A percentile compares a stretch with the other conserved stretches of the same genome.
phyloP scores from a whole-genome alignment of 768 basidiomycete genomes.

The Amanita rubescens region DNA sequence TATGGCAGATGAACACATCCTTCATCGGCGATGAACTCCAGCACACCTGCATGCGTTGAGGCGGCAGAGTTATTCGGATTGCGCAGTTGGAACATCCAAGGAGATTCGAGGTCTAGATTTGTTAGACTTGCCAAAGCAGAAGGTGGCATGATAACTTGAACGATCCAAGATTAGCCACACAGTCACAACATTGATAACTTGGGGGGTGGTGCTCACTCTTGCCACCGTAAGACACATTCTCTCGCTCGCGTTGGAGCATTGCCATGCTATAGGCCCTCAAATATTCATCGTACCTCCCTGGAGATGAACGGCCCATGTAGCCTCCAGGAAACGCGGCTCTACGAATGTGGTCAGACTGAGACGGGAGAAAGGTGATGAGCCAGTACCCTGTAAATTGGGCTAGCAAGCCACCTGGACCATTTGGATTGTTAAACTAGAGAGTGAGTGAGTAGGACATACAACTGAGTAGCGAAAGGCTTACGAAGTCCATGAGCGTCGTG shows the following conservation, averaged over 20 bases:
- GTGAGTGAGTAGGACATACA: constrained; percentile 6
- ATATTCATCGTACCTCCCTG: constrained; percentile 85
- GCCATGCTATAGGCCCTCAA: constrained; percentile 93
- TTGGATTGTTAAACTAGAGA: constrained; percentile 33
- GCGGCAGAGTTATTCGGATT: constrained; percentile 82
- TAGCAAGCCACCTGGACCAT: constrained; percentile 55
- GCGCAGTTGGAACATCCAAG: constrained; percentile 95
- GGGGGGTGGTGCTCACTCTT: constrained; percentile 66
- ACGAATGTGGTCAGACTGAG: neutral
- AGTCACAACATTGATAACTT: neutral
- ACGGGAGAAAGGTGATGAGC: neutral
- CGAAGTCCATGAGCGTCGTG: constrained; percentile 35
- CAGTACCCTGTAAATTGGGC: constrained; percentile 58
- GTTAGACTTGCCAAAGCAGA: constrained; percentile 88
- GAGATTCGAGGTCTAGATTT: constrained; percentile 78
- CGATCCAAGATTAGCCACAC: neutral
- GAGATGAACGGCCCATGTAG: constrained; percentile 45
- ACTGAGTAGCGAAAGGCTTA: constrained; percentile 18
- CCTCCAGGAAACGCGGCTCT: constrained; percentile 48
- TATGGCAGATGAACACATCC: constrained; percentile 92
- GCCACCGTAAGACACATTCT: constrained; percentile 94
- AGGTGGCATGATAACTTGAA: constrained; percentile 91
- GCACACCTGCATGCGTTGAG: constrained; percentile 92
- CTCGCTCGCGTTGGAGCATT: constrained; percentile 84
- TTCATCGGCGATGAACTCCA: constrained; percentile 98